A percentile compares a stretch with the other conserved stretches of the same genome.
phyloP scores from a whole-genome alignment of 208 protist species.

The Naegleria gruberi region DNA sequence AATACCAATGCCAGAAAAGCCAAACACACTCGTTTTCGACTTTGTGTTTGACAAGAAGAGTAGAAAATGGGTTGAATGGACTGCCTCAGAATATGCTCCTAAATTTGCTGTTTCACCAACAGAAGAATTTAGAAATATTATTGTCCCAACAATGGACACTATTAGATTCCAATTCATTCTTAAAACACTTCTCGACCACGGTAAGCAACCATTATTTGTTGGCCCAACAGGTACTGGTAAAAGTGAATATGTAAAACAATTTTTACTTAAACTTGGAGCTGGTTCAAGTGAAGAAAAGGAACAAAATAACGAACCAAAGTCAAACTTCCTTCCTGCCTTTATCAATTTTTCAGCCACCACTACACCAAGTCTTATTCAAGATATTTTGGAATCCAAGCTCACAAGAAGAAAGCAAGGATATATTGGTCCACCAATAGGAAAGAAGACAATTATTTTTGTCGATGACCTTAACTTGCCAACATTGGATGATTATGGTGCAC shows the following conservation, averaged over 20 bases:
- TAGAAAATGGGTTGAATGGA: conserved; percentile 81
- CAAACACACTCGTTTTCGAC: conserved; percentile 71
- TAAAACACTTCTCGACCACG: conserved; percentile 61
- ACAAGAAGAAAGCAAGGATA: conserved; percentile 84
- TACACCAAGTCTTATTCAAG: conserved; percentile 74
- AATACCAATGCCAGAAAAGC: background rate
- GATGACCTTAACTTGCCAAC: conserved; percentile 89
- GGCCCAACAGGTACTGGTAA: conserved; percentile 92
- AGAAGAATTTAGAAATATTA: conserved; percentile 57
- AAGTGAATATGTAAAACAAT: conserved; percentile 58
- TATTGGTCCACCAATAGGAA: conserved; percentile 87
- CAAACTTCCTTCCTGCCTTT: conserved; percentile 49
- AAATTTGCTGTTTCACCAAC: background rate
- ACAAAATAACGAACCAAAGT: conserved; percentile 39
- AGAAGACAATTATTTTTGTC: conserved; percentile 85
- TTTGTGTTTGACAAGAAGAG: conserved; percentile 79
- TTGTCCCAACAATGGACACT: conserved; percentile 84
- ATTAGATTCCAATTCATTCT: conserved; percentile 79
- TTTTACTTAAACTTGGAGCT: conserved; percentile 32
- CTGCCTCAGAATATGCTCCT: conserved; percentile 49
- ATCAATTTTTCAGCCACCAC: conserved; percentile 92
- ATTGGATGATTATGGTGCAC: conserved; percentile 88
- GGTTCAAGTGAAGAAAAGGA: conserved; percentile 36
- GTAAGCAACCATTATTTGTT: conserved; percentile 70
- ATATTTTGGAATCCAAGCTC: conserved; percentile 81